A percentile compares a stretch with the other conserved stretches of the same genome.
These are phyloP conservation scores for Plasmopara viticola DNA, from an alignment of 352 stramenopile genomes.

Conservation along the genomic window DNA sequence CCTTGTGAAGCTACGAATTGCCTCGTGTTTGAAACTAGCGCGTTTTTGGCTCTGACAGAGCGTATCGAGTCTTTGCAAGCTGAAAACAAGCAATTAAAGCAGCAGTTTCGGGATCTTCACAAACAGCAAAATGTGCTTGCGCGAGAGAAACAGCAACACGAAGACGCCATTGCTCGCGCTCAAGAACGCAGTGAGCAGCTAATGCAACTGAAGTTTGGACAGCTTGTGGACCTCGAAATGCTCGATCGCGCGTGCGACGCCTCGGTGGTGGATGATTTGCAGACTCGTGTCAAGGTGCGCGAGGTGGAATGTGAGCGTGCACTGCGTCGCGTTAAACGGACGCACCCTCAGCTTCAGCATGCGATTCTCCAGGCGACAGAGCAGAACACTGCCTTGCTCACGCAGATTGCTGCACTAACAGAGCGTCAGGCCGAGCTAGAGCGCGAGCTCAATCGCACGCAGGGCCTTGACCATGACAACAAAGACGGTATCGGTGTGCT, in stretches of 20 bases:
- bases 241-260: conserved; percentile 85
- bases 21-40: conserved; percentile 67
- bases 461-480: conserved; percentile 19
- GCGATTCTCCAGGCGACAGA: conserved; percentile 76
- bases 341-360: conserved; percentile 56
- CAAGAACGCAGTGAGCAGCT: conserved; percentile 70
- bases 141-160: conserved; percentile 65
- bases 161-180: conserved; percentile 57
- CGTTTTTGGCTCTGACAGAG: conserved; percentile 53
- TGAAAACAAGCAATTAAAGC: conserved; percentile 73
- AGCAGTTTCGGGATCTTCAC: conserved; percentile 86
- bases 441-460: conserved; percentile 70
- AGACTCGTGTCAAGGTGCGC: conserved; percentile 62
- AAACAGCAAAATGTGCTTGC: conserved; percentile 77
- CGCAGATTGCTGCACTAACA: conserved; percentile 68
- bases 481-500: conserved; percentile 26
- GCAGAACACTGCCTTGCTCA: conserved; percentile 80
- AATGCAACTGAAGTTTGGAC: conserved; percentile 76
- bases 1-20: conserved; percentile 42
- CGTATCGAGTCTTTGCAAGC: conserved; percentile 77
- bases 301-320: conserved; percentile 67
- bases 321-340: conserved; percentile 37
- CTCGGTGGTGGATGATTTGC: conserved; percentile 56
- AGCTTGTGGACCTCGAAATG: conserved; percentile 80
- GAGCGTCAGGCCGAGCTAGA: conserved; percentile 79